Base-by-base conservation (phyloP, 257 asterid genomes). In the Echium plantagineum region DNA sequence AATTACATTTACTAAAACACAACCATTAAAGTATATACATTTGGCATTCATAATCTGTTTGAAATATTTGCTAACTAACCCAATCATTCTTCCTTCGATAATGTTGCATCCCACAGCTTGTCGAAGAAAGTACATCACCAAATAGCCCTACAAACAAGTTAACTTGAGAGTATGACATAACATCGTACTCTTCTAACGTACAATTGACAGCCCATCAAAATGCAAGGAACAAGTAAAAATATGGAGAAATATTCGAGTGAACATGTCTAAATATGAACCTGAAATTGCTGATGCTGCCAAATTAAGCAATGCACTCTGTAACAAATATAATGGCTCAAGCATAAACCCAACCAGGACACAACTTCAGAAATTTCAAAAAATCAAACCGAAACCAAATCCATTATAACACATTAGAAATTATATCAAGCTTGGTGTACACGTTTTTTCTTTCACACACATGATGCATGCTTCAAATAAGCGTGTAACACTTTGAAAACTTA, bases 31-130 rank as follows among this genome's bases (percentile, higher is more conserved):
- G 49, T 13, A 26, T n/a, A 21, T 52, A 59, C 48, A 52, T 5
- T 17, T 20, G 18, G 21, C 35, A 16, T 47, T 53, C 15, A 53
- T n/a, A 21, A 24, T 53, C 21, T 53, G 21, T 0, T 21, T 64
- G 15, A 19, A 52, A 69, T 26, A 30, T 26, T 47, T 18, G 59
- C 66, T 59, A 60, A 83, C 97, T 81, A 63, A 90, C 98, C 98
- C 93, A 83, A 78, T 90, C 98, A 60, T 81, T 78, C 78, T 62
- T 74, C 78, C 71, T 72, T 62, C 95, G 83, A 66, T 90, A 87
- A 61, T 86, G 80, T 78, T 88, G 91, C 51, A 88, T 46, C 66
- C 90, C 94, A 76, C 98, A 87, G 24, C 80, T 78, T 53, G 96
- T 59, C 63, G 85, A 83, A 63, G 91, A 80, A 77, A 87, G 87